A percentile compares a stretch with the other conserved stretches of the same genome.
These are phyloP conservation scores for Rhizopogon roseolus DNA, from an alignment of 768 basidiomycete genomes.

Conservation along the genomic window DNA sequence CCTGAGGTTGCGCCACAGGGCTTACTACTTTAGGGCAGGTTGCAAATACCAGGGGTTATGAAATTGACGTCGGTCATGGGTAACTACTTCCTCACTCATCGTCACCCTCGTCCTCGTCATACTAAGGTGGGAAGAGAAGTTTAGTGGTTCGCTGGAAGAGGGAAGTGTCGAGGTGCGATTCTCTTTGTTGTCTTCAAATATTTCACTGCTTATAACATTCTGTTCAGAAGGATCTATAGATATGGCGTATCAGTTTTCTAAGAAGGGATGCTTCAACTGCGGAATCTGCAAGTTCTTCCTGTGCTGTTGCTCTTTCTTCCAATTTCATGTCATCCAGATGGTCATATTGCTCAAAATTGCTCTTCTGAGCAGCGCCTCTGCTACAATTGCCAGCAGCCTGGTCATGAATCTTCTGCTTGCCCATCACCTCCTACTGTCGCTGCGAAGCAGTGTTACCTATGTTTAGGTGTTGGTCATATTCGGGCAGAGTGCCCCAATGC, in stretches of 20 bases:
- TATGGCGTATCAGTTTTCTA: slow-evolving; percentile 81
- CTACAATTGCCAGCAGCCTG: slow-evolving; percentile 94
- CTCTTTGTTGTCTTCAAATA: slow-evolving; percentile 1
- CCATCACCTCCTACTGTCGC: slow-evolving; percentile 78
- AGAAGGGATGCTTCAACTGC: slow-evolving; percentile 92
- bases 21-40: slow-evolving; percentile 29
- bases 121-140: slow-evolving; percentile 66
- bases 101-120: slow-evolving; percentile 49
- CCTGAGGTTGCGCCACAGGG: slow-evolving; percentile 22
- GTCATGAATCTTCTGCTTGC: slow-evolving; percentile 87
- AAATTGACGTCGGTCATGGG: slow-evolving; percentile 8
- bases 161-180: slow-evolving; percentile 61
- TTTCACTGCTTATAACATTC: slow-evolving; percentile 13
- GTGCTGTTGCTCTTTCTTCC: slow-evolving; percentile 9
- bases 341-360: slow-evolving; percentile 91
- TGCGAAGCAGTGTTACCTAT: slow-evolving; percentile 90
- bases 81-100: slow-evolving; percentile 20
- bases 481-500: slow-evolving; percentile 84
- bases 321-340: slow-evolving; percentile 47
- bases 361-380: slow-evolving; percentile 85
- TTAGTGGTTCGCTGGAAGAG: slow-evolving; percentile 65
- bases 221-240: slow-evolving; percentile 32
- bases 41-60: slow-evolving; percentile 10
- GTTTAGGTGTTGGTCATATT: slow-evolving; percentile 88
- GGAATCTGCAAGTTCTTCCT: slow-evolving; percentile 68